A percentile compares a stretch with the other conserved stretches of the same genome.
phyloP scores from a whole-genome alignment of 169 alveolate genomes.

The Eimeria sp. region DNA sequence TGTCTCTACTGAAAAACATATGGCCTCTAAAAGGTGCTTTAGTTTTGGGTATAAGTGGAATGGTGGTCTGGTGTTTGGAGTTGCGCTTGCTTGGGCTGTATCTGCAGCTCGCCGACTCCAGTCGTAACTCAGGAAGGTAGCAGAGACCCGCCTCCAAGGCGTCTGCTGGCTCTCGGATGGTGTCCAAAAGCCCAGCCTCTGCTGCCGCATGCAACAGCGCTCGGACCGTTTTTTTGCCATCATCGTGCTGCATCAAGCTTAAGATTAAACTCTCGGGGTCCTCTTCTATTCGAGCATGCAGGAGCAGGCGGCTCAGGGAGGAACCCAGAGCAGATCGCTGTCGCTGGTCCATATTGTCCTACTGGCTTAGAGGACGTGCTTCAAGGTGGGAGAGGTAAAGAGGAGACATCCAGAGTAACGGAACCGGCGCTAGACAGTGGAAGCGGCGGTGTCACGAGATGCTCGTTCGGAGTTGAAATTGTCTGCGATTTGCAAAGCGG shows the following conservation, averaged over 20 bases:
- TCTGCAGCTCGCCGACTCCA: background rate
- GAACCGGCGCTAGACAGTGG: background rate
- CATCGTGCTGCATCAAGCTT: background rate
- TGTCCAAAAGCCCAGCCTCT: background rate
- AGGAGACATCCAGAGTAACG: background rate
- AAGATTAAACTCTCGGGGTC: background rate
- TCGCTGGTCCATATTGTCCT: background rate
- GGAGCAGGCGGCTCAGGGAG: background rate
- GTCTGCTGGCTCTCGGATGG: background rate
- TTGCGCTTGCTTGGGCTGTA: no score
- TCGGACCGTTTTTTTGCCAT: background rate
- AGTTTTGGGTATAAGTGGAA: background rate
- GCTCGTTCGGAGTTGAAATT: no score
- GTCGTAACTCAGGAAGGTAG: background rate
- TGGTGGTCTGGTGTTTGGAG: background rate
- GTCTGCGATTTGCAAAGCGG: background rate
- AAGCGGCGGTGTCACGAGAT: background rate
- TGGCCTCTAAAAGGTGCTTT: background rate
- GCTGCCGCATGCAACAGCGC: conserved; percentile 22
- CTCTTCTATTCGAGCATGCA: background rate
- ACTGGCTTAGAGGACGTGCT: background rate
- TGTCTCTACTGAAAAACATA: background rate
- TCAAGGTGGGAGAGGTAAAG: background rate
- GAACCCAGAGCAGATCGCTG: background rate
- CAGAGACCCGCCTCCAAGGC: background rate